These are phyloP conservation scores for Lactifluus volemus DNA, from an alignment of 768 basidiomycete species.

Conservation along the genomic window DNA sequence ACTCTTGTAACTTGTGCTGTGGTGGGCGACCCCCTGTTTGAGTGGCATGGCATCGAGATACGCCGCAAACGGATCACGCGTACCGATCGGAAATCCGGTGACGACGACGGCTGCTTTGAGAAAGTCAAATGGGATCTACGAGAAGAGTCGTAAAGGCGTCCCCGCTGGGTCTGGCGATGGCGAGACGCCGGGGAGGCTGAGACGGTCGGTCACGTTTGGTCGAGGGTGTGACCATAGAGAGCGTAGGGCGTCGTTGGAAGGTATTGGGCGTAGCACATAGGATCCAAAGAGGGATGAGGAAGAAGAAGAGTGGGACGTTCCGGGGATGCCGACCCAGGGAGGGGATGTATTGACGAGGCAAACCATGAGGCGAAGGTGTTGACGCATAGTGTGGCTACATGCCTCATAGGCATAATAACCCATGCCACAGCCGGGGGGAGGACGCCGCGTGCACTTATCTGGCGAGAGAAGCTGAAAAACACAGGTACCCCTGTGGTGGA, in stretches of 20 bases:
- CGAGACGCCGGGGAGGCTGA: constrained; percentile 24
- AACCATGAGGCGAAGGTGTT: constrained; percentile 74
- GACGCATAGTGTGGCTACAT: constrained; percentile 66
- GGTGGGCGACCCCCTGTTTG: constrained; percentile 66
- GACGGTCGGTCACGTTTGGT: constrained; percentile 48
- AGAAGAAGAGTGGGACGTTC: constrained; percentile 29
- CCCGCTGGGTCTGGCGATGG: constrained; percentile 36
- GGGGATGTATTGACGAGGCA: constrained; percentile 59
- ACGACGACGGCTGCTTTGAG: constrained; percentile 76
- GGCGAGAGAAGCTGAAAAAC: constrained; percentile 62
- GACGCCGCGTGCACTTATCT: constrained; percentile 78
- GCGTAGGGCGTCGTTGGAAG: constrained; percentile 69
- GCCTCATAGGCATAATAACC: constrained; percentile 80
- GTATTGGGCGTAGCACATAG: constrained; percentile 64
- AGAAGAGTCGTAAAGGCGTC: constrained; percentile 63
- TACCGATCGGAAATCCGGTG: constrained; percentile 72
- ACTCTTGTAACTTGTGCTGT: constrained; percentile 68
- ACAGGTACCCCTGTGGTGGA: constrained; percentile 70
- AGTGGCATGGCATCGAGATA: constrained; percentile 45
- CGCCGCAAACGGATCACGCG: constrained; percentile 17
- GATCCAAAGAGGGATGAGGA: constrained; percentile 59
- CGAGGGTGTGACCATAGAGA: constrained; percentile 73
- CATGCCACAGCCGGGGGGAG: constrained; percentile 82
- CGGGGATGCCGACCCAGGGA: constrained; percentile 42
- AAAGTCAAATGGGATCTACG: constrained; percentile 77